Conservation (phyloP, 805 yeast species). For the Scheffersomyces spartinae region DNA sequence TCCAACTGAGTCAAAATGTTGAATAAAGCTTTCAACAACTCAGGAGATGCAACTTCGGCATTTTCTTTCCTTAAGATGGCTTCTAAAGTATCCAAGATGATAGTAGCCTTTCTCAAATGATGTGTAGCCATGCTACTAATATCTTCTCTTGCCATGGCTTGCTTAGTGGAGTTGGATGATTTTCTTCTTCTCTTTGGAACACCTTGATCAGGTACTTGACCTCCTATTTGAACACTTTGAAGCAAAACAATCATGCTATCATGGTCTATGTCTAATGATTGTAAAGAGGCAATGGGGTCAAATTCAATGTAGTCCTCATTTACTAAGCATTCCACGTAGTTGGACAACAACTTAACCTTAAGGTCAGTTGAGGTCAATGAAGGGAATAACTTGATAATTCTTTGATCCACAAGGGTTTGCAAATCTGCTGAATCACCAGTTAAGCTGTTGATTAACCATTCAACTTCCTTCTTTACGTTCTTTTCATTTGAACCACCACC, state of each 20-base stretch:
- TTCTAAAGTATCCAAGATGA: constrained; percentile 72
- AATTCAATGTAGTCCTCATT: constrained; percentile 19
- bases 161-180: constrained; percentile 66
- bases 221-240: constrained; percentile 44
- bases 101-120: constrained; percentile 69
- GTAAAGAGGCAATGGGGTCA: constrained; percentile 32
- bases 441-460: constrained; percentile 47
- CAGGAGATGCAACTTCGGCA: constrained; percentile 25
- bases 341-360: constrained; percentile 41
- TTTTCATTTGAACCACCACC: constrained; percentile 43
- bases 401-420: constrained; percentile 35
- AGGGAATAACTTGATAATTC: constrained; percentile 44
- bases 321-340: constrained; percentile 44
- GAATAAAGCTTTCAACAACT: constrained; percentile 41
- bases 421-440: constrained; percentile 21
- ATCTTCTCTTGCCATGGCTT: constrained; percentile 60
- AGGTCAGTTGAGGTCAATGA: constrained; percentile 40
- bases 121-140: constrained; percentile 64
- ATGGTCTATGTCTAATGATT: constrained; percentile 42
- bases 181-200: constrained; percentile 76
- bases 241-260: constrained; percentile 50
- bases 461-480: constrained; percentile 36
- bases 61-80: constrained; percentile 22
- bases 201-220: constrained; percentile 32
- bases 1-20: constrained; percentile 62